Conservation (phyloP, 2,329 filamentous ascomycete species). For the Epichloe aotearoae region DNA sequence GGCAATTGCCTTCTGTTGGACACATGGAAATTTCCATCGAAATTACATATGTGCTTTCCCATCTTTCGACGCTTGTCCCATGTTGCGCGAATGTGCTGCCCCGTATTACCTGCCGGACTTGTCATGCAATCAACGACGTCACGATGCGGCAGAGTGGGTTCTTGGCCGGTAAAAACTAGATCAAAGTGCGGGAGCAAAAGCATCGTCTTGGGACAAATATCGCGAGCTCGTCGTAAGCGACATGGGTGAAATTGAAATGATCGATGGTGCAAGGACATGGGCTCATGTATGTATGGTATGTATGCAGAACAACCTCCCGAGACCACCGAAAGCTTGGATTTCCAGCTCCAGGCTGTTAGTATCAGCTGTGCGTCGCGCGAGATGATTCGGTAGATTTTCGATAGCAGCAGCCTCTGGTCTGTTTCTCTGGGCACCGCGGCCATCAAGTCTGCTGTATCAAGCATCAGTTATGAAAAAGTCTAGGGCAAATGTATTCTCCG, state of each 20-base stretch:
- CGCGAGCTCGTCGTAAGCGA: not conserved
- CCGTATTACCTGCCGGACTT: not conserved
- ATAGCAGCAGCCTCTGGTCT: too few species aligned
- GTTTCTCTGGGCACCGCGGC: not conserved
- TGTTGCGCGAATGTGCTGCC: not conserved
- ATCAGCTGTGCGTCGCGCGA: not conserved
- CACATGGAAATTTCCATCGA: not conserved
- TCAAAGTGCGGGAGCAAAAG: too few species aligned
- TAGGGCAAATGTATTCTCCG: not conserved
- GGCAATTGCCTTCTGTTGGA: not conserved
- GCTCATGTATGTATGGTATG: not conserved
- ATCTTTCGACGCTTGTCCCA: not conserved
- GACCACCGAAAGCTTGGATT: not conserved
- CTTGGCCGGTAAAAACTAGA: not conserved
- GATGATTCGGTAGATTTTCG: not conserved
- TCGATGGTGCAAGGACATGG: not conserved
- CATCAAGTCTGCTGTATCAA: not conserved
- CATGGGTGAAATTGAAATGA: not conserved
- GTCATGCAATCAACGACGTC: not conserved
- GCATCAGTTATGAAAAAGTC: not conserved
- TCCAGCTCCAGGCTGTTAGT: not conserved
- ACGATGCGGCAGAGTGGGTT: not conserved
- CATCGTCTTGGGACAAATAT: not conserved
- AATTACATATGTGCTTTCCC: not conserved
- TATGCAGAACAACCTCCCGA: not conserved